Evolutionary conservation across 345 rosid genomes (phyloP).

Genomic region (Linum lewisii): DNA sequence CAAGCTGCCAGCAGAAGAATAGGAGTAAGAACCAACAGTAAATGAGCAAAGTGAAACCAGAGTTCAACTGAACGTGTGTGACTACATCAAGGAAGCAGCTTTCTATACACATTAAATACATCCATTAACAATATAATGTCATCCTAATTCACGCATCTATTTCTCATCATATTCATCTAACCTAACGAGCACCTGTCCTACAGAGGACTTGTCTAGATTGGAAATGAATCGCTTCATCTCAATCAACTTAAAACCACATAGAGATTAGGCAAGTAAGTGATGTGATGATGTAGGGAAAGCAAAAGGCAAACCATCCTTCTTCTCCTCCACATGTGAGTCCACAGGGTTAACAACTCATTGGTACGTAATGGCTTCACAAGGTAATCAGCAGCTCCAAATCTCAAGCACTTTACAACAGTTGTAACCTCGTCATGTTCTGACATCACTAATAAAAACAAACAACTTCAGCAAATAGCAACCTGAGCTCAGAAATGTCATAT

Average conservation of each 20-base stretch:
- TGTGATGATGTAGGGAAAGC: background rate
- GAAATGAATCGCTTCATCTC: no score
- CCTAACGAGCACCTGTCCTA: no score
- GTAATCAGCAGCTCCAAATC: slow-evolving; percentile 82
- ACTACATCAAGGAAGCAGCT: background rate
- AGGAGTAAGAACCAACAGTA: background rate
- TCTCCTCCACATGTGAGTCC: slow-evolving; percentile 88
- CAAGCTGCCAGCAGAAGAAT: slow-evolving; percentile 50
- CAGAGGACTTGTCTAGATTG: no score
- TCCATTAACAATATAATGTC: background rate
- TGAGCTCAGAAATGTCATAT: slow-evolving; percentile 1
- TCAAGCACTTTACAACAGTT: slow-evolving; percentile 71
- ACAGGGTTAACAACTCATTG: slow-evolving; percentile 66
- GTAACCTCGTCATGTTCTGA: slow-evolving; percentile 77
- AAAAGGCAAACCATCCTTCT: slow-evolving; percentile 41
- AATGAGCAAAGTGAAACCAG: background rate
- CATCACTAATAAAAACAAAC: slow-evolving; percentile 50
- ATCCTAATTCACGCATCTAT: background rate
- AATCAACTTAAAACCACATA: background rate
- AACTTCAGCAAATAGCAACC: slow-evolving; percentile 4
- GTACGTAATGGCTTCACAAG: slow-evolving; percentile 81
- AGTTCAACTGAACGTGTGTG: background rate
- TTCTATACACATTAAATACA: no score
- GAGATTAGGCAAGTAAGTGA: background rate
- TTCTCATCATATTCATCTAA: slow-evolving; percentile 4